Evolutionary conservation across 441 rosid genomes (phyloP).

Genomic region (Corymbia calophylla): DNA sequence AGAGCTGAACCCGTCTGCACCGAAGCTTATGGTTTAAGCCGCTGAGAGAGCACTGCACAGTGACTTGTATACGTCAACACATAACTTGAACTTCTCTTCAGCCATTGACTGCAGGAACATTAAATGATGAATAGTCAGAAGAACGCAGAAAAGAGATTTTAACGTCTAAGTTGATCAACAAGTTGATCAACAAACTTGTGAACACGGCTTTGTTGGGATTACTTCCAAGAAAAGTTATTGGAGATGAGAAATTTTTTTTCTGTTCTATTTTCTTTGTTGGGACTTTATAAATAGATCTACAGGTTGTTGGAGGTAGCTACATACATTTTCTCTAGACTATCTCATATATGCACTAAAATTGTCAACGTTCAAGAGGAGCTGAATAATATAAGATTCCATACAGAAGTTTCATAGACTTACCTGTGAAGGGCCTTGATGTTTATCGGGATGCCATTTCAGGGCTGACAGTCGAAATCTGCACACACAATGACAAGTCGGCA

Average conservation of each 20-base stretch:
- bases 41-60: constrained; percentile 37
- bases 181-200: not conserved
- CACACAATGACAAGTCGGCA: not conserved
- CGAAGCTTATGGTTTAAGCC: not conserved
- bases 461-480: constrained; percentile 64
- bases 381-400: not conserved
- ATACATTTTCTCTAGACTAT: not conserved
- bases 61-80: constrained; percentile 55
- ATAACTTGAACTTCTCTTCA: constrained; percentile 60
- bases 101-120: constrained; percentile 36
- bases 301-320: not conserved
- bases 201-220: not conserved
- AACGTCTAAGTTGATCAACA: not conserved
- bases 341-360: not conserved
- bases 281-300: not conserved
- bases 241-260: rapidly evolving
- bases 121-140: not conserved
- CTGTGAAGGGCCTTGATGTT: constrained; percentile 67
- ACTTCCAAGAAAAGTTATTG: not conserved
- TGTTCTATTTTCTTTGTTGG: not conserved
- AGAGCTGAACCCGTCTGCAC: not conserved
- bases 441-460: constrained; percentile 95
- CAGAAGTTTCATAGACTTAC: constrained; percentile 19
- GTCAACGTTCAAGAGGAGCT: not conserved
- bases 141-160: not conserved